These are phyloP conservation scores for Luvunga scandens DNA, from an alignment of 345 rosid genomes.

Conservation along the genomic window DNA sequence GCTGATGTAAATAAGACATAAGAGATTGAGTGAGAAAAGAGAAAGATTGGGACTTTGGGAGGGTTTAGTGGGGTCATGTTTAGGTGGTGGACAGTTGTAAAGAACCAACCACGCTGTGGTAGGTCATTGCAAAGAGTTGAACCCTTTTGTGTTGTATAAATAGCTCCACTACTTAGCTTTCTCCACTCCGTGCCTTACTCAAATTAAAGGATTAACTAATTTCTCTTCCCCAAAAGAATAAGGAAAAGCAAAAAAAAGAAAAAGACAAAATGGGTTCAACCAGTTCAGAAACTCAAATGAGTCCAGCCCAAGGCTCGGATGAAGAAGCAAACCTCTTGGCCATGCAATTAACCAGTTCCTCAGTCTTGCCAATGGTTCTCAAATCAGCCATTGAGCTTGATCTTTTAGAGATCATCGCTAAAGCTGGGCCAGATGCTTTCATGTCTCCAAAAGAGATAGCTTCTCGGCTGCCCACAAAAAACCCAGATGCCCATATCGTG, in stretches of 20 bases:
- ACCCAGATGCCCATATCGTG: conserved; percentile 73
- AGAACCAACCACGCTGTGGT: too few relatives aligned
- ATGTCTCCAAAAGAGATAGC: conserved; percentile 67
- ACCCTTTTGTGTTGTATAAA: too few relatives aligned
- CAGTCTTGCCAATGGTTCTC: conserved; percentile 83
- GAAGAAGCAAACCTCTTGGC: conserved; percentile 74
- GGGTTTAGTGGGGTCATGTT: too few relatives aligned
- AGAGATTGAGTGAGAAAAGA: too few relatives aligned
- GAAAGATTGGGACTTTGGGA: too few relatives aligned
- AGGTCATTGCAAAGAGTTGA: too few relatives aligned
- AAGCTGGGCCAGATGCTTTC: conserved; percentile 46
- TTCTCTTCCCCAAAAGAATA: not conserved
- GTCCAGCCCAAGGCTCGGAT: conserved; percentile 63
- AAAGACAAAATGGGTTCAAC: conserved; percentile 52
- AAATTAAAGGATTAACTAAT: too few relatives aligned
- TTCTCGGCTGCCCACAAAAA: conserved; percentile 63
- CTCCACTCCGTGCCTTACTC: too few relatives aligned
- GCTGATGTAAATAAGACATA: too few relatives aligned
- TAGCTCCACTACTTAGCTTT: too few relatives aligned
- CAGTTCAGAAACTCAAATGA: conserved; percentile 57
- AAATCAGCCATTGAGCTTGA: conserved; percentile 88
- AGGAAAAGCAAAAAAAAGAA: too few relatives aligned
- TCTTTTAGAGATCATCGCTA: conserved; percentile 78
- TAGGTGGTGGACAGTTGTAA: too few relatives aligned
- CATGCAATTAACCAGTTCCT: conserved; percentile 68